Conservation (phyloP, 2,329 filamentous ascomycete species). For the Colletotrichum filicis region DNA sequence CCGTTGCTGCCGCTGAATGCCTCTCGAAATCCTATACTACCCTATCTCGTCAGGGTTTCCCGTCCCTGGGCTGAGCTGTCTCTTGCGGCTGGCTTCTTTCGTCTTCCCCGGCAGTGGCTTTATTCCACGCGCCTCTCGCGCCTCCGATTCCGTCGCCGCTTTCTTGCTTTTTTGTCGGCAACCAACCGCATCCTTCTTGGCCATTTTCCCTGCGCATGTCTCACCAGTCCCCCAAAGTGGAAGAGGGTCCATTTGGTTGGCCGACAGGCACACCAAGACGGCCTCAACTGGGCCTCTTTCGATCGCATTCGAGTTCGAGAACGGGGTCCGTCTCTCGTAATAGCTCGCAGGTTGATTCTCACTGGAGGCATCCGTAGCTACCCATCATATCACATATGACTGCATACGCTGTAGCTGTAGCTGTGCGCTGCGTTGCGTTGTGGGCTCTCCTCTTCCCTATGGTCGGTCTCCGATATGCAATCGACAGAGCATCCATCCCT, state of each 20-base stretch:
- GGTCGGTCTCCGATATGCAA: constrained; percentile 16
- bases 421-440: not conserved
- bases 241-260: constrained; percentile 28
- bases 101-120: constrained; percentile 27
- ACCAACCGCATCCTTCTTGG: constrained; percentile 23
- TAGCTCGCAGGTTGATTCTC: not conserved
- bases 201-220: constrained; percentile 18
- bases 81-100: constrained; percentile 14
- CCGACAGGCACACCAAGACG: not conserved
- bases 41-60: not conserved
- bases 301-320: constrained; percentile 33
- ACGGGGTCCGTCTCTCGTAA: constrained; percentile 18
- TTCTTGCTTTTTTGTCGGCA: constrained; percentile 32
- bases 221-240: constrained; percentile 25
- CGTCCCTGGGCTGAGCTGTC: not conserved
- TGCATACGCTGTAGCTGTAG: constrained; percentile 4
- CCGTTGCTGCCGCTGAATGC: not conserved
- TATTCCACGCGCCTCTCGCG: constrained; percentile 31
- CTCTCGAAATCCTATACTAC: not conserved
- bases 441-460: not conserved
- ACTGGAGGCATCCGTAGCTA: constrained; percentile 10
- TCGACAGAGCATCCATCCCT: constrained; percentile 24
- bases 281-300: constrained; percentile 13
- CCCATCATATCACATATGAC: constrained; percentile 23
- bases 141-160: constrained; percentile 25